Evolutionary conservation across 129 eudicot species (phyloP), one percentile per base, ranked within the genome.

Genomic region (Artemisia tridentata): DNA sequence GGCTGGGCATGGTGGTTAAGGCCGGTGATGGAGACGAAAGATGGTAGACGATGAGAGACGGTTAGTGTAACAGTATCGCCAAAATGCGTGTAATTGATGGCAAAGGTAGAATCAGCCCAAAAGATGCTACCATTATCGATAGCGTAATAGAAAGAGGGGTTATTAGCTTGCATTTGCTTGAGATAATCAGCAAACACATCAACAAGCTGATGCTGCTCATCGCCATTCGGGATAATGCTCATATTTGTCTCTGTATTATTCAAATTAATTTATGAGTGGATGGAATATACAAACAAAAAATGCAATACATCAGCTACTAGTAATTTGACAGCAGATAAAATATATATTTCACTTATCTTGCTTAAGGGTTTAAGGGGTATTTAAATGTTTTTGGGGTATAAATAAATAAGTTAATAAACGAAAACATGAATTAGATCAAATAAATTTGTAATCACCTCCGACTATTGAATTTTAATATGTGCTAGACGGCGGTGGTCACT

Each of bases 1-100:
- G 97, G 97, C 13, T 87, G 91, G 8, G 81, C 89, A 65, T 90
- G 97, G 76, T 90, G 95, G 71, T 90, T 90, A 52, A 90, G 65
- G 43, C 97, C 97, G 14, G 83, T 84, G 75, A 90, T 72, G n/a
- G 86, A 64, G n/a, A 76, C 87, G 56, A 90, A 83, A 0, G 97
- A 95, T 41, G 83, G 71, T 45, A 66, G 45, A 68, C 82, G 51
- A 67, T 78, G 85, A 0, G 86, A 71, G 9, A 91, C 81, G 67
- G 87, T 87, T 4, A 90, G 74, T 54, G 81, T 83, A 12, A 87
- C 85, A n/a, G 95, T 82, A 78, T 90, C 97, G 27, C 95, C 89
- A 63, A 90, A 90, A 69, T 80, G 79, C 62, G 51, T 79, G 68
- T 90, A 90, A 68, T 90, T 90, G 51, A 66, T 76, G 74, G 87